Base-by-base conservation (phyloP, 768 basidiomycete species). In the Mycena haematopus region DNA sequence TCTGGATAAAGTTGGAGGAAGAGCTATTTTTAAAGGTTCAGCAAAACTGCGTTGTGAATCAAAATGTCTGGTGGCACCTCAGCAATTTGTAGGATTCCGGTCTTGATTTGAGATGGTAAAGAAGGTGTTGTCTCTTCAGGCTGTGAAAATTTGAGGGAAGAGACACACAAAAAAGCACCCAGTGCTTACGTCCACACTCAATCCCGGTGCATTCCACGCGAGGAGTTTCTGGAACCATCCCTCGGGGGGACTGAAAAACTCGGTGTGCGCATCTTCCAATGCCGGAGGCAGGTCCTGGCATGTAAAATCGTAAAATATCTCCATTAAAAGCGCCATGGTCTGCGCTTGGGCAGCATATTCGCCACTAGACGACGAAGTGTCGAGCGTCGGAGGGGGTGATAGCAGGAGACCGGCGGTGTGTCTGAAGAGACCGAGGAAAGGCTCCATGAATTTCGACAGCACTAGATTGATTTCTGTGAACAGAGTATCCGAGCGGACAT, bases 251-350 rank as follows among this genome's bases (percentile, higher is more conserved):
- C 82, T 88, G 74, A 98, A 97, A 74, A 96, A 97, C 63, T 90
- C 85, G 21, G 83, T 79, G 61, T 95, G 87, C 27, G 87, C 80
- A 70, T 99, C 97, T 73, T 99, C 97, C 69, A 99, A 89, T 66
- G 88, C 90, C 15, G 95, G 94, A 5, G 96, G 97, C 19, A 99
- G 81, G 76, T 99, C 97, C 66, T 99, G 96, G 68, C 92, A 92
- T 2, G 91, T 95, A 66, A 99, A 86, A 75, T 99, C 97, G 70
- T 95, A 91, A 79, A 90, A 99, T 25, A 99, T 86, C 36, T 96
- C 92, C 19, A 91, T 80, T 17, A 97, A 81, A 8, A 95, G 80
- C 21, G 89, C 84, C 82, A 93, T 88, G 0, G 85, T 83, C 65
- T 92, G 90, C 1, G 92, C 88, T 33, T 95, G 69, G 22, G 84